Evolutionary conservation across 257 asterid species (phyloP).

Genomic region (Solanum pinnatisectum): DNA sequence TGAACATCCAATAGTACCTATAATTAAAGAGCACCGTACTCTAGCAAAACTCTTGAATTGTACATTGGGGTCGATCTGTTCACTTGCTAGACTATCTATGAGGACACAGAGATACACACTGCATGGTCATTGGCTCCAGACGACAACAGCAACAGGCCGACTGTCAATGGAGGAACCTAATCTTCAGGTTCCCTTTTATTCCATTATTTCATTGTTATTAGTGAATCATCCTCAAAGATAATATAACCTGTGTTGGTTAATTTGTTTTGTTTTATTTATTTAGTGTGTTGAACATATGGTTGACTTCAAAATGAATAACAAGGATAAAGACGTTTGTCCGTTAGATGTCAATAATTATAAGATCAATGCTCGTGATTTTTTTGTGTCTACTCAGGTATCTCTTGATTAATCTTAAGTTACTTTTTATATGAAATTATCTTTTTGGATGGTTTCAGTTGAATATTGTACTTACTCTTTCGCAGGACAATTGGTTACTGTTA

Average conservation of each 20-base stretch:
- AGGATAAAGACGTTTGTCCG: conserved; percentile 26
- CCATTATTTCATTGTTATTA: not conserved
- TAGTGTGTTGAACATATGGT: conserved; percentile 91
- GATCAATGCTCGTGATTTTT: conserved; percentile 85
- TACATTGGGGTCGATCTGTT: conserved; percentile 81
- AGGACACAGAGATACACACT: conserved; percentile 76
- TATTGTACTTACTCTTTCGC: conserved; percentile 27
- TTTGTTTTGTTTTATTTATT: not conserved
- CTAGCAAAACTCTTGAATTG: conserved; percentile 79
- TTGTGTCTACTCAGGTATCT: conserved; percentile 82
- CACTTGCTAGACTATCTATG: conserved; percentile 78
- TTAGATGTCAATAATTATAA: conserved; percentile 26
- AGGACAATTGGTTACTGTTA: conserved; percentile 87
- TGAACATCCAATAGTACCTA: conserved; percentile 82
- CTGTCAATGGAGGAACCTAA: conserved; percentile 98
- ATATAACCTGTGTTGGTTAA: not conserved
- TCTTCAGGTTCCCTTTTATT: conserved; percentile 60
- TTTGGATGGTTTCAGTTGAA: not conserved
- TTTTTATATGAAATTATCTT: not conserved
- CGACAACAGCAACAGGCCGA: conserved; percentile 92
- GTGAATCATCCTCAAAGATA: not conserved
- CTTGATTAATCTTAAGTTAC: conserved; percentile 5
- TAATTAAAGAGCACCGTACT: conserved; percentile 86
- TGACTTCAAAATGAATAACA: conserved; percentile 51
- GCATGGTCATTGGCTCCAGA: conserved; percentile 99